Conservation (phyloP, 768 basidiomycete species). For the Coprinopsis sp. region DNA sequence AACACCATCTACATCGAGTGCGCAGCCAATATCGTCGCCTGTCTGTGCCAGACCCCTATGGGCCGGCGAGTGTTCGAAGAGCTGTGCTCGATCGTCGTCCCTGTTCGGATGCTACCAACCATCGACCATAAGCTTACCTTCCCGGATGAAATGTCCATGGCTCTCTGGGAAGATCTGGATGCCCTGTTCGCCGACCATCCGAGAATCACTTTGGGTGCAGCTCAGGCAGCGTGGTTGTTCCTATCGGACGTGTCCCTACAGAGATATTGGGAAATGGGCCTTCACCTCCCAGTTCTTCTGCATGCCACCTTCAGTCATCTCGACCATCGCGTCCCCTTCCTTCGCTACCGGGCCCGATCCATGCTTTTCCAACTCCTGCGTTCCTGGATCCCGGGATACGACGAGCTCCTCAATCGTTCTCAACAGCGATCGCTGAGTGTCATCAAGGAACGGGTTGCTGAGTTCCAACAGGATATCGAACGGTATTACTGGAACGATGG, state of each 20-base stretch:
- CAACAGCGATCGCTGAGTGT: slow-evolving; percentile 40
- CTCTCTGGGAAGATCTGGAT: slow-evolving; percentile 77
- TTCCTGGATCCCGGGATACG: slow-evolving; percentile 75
- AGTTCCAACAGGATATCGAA: slow-evolving; percentile 56
- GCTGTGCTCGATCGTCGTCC: slow-evolving; percentile 80
- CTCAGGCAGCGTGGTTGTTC: slow-evolving; percentile 87
- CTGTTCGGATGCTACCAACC: slow-evolving; percentile 75
- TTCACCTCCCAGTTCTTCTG: slow-evolving; percentile 68
- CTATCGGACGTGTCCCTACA: slow-evolving; percentile 72
- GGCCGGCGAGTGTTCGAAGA: slow-evolving; percentile 76
- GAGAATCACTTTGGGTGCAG: slow-evolving; percentile 66
- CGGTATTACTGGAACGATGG: slow-evolving; percentile 69
- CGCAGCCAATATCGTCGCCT: slow-evolving; percentile 78
- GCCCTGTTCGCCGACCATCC: slow-evolving; percentile 71
- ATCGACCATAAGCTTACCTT: slow-evolving; percentile 66
- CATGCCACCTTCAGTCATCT: slow-evolving; percentile 79
- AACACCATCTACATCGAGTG: slow-evolving; percentile 74
- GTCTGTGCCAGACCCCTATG: slow-evolving; percentile 70
- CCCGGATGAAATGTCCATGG: slow-evolving; percentile 63
- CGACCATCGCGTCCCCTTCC: slow-evolving; percentile 67
- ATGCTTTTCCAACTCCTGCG: slow-evolving; percentile 84
- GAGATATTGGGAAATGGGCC: slow-evolving; percentile 68
- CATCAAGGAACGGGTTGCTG: slow-evolving; percentile 46
- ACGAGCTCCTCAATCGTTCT: slow-evolving; percentile 61
- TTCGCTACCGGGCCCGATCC: slow-evolving; percentile 67